phyloP scores from a whole-genome alignment of 805 yeast species.

The Candida stauntonica region DNA sequence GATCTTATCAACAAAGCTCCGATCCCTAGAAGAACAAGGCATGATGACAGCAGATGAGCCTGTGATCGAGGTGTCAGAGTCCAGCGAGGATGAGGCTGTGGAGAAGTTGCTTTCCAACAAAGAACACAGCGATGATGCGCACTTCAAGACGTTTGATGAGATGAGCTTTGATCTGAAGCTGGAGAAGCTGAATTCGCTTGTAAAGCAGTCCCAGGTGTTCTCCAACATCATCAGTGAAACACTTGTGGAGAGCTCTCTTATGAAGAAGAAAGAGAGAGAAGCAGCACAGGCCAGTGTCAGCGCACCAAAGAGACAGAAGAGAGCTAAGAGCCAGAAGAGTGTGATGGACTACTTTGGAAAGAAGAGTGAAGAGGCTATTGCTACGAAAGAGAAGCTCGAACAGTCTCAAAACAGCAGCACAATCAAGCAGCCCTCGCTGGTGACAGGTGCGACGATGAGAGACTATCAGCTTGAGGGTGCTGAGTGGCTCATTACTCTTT shows the following conservation, averaged over 20 bases:
- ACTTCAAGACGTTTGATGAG: conserved; percentile 30
- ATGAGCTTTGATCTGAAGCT: conserved; percentile 55
- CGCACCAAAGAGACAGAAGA: too few relatives aligned
- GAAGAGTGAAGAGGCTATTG: conserved; percentile 22
- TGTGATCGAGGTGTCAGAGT: background rate
- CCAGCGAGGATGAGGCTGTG: conserved; percentile 20
- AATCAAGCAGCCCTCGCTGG: conserved; percentile 48
- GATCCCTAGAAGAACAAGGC: too few relatives aligned
- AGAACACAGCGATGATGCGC: conserved; percentile 5
- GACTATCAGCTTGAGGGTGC: conserved; percentile 87
- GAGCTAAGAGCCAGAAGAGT: conserved; percentile 20
- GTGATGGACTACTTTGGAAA: conserved; percentile 24
- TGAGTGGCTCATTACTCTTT: conserved; percentile 84
- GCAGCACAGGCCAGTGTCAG: too few relatives aligned
- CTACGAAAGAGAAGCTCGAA: conserved; percentile 21
- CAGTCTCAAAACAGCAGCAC: conserved; percentile 6
- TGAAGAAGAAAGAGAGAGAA: conserved; percentile 27
- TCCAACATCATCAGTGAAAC: conserved; percentile 84
- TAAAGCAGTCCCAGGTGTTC: conserved; percentile 84
- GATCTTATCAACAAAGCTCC: too few relatives aligned
- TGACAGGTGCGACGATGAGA: conserved; percentile 61
- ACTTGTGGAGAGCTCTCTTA: conserved; percentile 47
- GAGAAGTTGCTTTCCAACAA: conserved; percentile 15
- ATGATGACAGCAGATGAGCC: conserved; percentile 4
- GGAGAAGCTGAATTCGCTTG: conserved; percentile 63